phyloP scores from a whole-genome alignment of 345 rosid genomes.

The Streptanthus diversifolius region DNA sequence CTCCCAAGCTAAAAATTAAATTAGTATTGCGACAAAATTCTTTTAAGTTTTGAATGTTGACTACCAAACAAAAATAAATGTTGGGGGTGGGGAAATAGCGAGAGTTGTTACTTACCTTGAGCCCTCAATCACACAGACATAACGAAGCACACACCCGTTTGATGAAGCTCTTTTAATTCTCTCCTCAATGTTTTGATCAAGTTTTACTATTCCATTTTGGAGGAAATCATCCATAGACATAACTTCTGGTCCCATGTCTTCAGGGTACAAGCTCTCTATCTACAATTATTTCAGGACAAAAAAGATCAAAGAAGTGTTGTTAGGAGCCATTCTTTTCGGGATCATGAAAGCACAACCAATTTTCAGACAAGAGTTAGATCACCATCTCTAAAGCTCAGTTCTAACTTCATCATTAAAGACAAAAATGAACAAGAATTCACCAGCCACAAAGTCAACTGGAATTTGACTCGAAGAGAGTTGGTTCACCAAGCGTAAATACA shows the following conservation, averaged over 20 bases:
- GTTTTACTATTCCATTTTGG: conserved; percentile 48
- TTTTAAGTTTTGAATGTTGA: background rate
- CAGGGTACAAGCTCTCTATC: conserved; percentile 88
- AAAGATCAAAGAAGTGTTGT: background rate
- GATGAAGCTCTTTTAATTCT: conserved; percentile 72
- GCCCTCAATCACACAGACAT: conserved; percentile 76
- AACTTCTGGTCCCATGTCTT: conserved; percentile 62
- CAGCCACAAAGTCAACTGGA: background rate
- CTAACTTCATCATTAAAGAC: background rate
- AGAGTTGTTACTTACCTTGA: conserved; percentile 49
- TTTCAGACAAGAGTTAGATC: background rate
- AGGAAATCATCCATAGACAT: conserved; percentile 79
- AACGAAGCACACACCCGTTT: conserved; percentile 77
- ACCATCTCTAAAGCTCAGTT: conserved; percentile 7
- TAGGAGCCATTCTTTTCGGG: background rate
- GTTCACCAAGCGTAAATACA: background rate
- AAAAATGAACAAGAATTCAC: background rate
- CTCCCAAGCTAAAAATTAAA: background rate
- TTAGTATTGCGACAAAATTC: background rate
- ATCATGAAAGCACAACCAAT: background rate
- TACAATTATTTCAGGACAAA: conserved; percentile 28
- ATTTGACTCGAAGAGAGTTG: background rate
- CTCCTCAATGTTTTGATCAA: conserved; percentile 59
- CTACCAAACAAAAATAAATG: background rate
- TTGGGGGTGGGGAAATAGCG: background rate